Conservation (phyloP, 371 early-diverging fungal species). For the Syncephalis plumigaleata region DNA sequence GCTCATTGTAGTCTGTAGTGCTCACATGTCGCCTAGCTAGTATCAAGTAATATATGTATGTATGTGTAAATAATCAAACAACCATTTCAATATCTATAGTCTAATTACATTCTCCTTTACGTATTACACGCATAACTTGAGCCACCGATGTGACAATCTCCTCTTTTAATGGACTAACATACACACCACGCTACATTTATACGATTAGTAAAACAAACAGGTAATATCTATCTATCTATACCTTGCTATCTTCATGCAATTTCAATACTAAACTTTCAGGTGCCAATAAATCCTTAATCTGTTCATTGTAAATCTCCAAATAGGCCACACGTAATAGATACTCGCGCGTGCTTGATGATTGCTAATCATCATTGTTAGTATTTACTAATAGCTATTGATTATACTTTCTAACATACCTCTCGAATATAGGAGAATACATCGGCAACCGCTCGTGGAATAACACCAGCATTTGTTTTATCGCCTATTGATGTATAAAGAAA, state of each 20-base stretch:
- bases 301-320: conserved; percentile 94
- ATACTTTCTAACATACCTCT: conserved; percentile 12
- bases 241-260: conserved; percentile 61
- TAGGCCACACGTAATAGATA: conserved; percentile 84
- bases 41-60: not conserved
- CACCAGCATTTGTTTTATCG: conserved; percentile 45
- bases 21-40: conserved; percentile 58
- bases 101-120: conserved; percentile 49
- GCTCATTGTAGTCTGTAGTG: conserved; percentile 71
- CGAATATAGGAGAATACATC: conserved; percentile 61
- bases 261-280: conserved; percentile 59
- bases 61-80: not conserved
- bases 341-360: conserved; percentile 30
- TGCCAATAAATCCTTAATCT: conserved; percentile 56
- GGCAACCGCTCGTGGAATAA: conserved; percentile 69
- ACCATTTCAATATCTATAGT: not conserved
- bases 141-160: conserved; percentile 70
- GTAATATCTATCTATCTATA: conserved; percentile 6
- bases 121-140: conserved; percentile 62
- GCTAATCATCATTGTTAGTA: not conserved
- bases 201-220: not conserved
- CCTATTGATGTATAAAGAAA: too few species aligned
- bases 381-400: conserved; percentile 14
- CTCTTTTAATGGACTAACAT: conserved; percentile 72
- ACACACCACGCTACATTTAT: conserved; percentile 50